Evolutionary conservation across 257 asterid species (phyloP).

Genomic region (Nicotiana tabacum): DNA sequence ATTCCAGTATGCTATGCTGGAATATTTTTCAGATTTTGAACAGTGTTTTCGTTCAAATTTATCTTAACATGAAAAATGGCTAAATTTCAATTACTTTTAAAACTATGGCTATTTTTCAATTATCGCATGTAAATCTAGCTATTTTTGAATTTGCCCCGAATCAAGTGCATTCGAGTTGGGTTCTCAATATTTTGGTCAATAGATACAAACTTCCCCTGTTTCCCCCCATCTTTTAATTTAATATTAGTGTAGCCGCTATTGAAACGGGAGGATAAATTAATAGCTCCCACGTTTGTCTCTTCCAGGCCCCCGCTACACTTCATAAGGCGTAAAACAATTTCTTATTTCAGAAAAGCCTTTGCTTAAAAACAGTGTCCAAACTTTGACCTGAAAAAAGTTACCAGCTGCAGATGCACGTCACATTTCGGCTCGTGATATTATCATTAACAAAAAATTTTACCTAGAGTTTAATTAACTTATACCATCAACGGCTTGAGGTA

Average conservation of each 20-base stretch:
- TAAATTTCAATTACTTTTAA: no score
- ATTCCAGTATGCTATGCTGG: no score
- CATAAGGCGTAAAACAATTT: not conserved
- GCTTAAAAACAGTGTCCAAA: not conserved
- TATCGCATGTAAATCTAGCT: no score
- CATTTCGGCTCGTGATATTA: not conserved
- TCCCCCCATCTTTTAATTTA: not conserved
- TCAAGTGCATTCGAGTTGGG: not conserved
- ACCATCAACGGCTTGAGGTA: not conserved
- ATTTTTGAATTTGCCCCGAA: no score
- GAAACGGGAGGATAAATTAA: not conserved
- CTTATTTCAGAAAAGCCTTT: not conserved
- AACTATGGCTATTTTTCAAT: no score
- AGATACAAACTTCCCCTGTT: not conserved
- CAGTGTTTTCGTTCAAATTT: no score
- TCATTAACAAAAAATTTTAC: not conserved
- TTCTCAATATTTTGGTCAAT: not conserved
- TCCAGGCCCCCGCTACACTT: not conserved
- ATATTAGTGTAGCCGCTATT: not conserved
- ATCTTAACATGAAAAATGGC: no score
- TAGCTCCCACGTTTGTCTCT: not conserved
- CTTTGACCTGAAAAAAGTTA: not conserved
- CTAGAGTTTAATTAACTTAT: not conserved
- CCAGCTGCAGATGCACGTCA: not conserved
- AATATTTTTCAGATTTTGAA: no score